Evolutionary conservation across 2,329 filamentous ascomycete species (phyloP).

Genomic region (Ophiostoma novo-ulmi): DNA sequence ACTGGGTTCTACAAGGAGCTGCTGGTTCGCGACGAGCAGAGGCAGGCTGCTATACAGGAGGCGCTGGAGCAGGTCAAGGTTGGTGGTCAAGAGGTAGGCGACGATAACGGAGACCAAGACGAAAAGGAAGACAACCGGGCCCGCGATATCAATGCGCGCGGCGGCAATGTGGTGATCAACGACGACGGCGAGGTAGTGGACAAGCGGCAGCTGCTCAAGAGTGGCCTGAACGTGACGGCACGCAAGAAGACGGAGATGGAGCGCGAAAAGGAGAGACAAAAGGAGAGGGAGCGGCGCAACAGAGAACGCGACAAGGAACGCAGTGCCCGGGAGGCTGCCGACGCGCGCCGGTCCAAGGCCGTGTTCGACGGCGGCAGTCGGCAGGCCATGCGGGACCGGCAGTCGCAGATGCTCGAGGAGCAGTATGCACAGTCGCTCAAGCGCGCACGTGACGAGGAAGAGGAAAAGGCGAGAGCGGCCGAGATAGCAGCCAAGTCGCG

Average conservation of each 20-base stretch:
- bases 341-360: conserved; percentile 32
- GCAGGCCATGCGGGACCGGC: conserved; percentile 66
- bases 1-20: conserved; percentile 71
- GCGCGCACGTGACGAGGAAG: conserved; percentile 63
- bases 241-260: conserved; percentile 52
- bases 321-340: not conserved
- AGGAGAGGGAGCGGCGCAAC: conserved; percentile 8
- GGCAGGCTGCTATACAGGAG: conserved; percentile 64
- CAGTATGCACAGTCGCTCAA: conserved; percentile 71
- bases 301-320: conserved; percentile 4
- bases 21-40: conserved; percentile 63
- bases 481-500: conserved; percentile 67
- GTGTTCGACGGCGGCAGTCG: conserved; percentile 47
- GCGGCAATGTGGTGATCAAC: conserved; percentile 61
- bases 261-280: conserved; percentile 18
- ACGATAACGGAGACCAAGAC: conserved; percentile 43
- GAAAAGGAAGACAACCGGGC: conserved; percentile 51
- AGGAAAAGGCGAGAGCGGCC: conserved; percentile 56
- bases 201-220: conserved; percentile 71
- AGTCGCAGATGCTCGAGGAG: conserved; percentile 72
- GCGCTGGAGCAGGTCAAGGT: conserved; percentile 44
- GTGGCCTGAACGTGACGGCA: conserved; percentile 67
- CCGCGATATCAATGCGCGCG: conserved; percentile 59
- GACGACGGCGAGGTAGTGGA: conserved; percentile 81
- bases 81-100: conserved; percentile 28